These are phyloP conservation scores for Isatis tinctoria DNA, from an alignment of 345 rosid genomes.

Conservation along the genomic window DNA sequence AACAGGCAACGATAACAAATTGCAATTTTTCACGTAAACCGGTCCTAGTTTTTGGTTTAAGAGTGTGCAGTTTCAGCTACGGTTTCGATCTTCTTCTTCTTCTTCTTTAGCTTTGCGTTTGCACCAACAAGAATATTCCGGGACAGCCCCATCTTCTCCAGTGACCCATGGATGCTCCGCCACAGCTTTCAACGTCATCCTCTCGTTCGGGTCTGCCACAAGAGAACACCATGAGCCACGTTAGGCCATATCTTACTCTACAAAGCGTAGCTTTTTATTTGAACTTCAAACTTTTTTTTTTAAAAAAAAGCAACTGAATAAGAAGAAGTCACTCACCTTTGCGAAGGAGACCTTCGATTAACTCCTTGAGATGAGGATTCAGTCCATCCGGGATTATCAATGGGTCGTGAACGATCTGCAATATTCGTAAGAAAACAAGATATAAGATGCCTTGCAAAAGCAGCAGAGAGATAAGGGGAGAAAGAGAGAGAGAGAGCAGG, in stretches of 20 bases:
- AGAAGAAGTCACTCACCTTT: constrained; percentile 48
- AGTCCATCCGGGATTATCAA: constrained; percentile 51
- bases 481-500: background rate
- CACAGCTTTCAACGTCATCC: constrained; percentile 62
- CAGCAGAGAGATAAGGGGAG: background rate
- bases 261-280: background rate
- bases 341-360: constrained; percentile 79
- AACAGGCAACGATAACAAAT: background rate
- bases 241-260: background rate
- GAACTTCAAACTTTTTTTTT: background rate
- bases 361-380: constrained; percentile 55
- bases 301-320: background rate
- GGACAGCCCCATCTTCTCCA: constrained; percentile 56
- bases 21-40: background rate
- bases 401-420: constrained; percentile 69
- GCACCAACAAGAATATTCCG: constrained; percentile 72
- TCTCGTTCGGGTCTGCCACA: constrained; percentile 58
- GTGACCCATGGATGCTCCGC: constrained; percentile 67
- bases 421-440: background rate
- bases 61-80: background rate
- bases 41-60: background rate
- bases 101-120: constrained; percentile 36
- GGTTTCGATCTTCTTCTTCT: background rate
- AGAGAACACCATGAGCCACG: background rate
- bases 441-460: background rate